Evolutionary conservation across 495 filamentous ascomycete genomes (phyloP).

Genomic region (Delitschia confertaspora): DNA sequence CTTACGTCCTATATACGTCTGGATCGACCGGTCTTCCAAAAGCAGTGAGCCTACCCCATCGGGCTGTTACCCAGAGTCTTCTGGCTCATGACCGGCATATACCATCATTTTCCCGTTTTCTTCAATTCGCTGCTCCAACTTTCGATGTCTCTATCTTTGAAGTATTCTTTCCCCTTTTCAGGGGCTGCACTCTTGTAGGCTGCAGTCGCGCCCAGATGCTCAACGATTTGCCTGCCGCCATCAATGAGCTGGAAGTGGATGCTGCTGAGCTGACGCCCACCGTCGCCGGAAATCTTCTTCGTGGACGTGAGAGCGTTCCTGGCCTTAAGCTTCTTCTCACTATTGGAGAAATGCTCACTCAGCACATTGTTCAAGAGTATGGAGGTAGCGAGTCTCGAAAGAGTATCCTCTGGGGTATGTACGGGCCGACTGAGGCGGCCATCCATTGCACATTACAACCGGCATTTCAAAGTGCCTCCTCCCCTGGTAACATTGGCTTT

Average conservation of each 20-base stretch:
- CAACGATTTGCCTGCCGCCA: conserved; percentile 56
- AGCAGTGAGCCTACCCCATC: conserved; percentile 70
- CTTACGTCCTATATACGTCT: conserved; percentile 88
- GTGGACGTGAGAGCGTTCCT: conserved; percentile 52
- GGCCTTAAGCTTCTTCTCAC: conserved; percentile 56
- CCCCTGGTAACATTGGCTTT: conserved; percentile 57
- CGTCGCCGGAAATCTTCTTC: conserved; percentile 60
- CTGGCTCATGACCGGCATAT: conserved; percentile 69
- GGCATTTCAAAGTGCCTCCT: conserved; percentile 39
- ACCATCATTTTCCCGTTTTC: conserved; percentile 61
- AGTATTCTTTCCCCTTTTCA: conserved; percentile 70
- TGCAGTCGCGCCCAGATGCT: conserved; percentile 56
- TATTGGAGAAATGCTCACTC: conserved; percentile 81
- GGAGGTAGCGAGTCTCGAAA: conserved; percentile 36
- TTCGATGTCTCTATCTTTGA: conserved; percentile 88
- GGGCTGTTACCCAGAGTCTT: conserved; percentile 63
- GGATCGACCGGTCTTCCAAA: conserved; percentile 86
- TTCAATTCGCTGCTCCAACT: conserved; percentile 79
- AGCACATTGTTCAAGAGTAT: conserved; percentile 63
- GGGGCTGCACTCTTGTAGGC: conserved; percentile 61
- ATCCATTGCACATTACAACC: conserved; percentile 63
- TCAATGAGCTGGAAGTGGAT: conserved; percentile 58
- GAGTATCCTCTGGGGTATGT: conserved; percentile 71
- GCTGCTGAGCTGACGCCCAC: conserved; percentile 78
- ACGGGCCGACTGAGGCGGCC: conserved; percentile 76